These are phyloP conservation scores for Vitellaria paradoxa DNA, from an alignment of 179 eudicot species.

Conservation along the genomic window DNA sequence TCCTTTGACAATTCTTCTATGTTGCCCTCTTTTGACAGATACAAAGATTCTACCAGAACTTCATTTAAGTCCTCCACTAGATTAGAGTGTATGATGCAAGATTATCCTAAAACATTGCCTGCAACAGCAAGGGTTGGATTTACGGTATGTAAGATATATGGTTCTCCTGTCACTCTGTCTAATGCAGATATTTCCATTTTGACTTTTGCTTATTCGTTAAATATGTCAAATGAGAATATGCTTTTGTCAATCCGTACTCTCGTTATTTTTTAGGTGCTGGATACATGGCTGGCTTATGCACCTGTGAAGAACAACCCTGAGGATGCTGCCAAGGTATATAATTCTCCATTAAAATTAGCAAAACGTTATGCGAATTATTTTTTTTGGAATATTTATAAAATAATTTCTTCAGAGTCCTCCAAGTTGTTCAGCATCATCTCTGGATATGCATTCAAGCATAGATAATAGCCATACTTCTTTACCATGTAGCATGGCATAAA, in stretches of 20 bases:
- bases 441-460: neutral
- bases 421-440: neutral
- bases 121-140: conserved; percentile 97
- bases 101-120: conserved; percentile 94
- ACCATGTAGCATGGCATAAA: neutral
- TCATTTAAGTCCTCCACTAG: conserved; percentile 96
- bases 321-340: conserved; percentile 92
- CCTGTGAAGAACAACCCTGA: conserved; percentile 99
- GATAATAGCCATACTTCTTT: neutral
- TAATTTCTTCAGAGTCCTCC: neutral
- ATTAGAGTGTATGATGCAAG: conserved; percentile 99
- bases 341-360: neutral
- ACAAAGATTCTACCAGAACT: conserved; percentile 84
- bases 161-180: neutral
- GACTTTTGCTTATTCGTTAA: conserved; percentile 35
- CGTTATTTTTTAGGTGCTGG: conserved; percentile 61
- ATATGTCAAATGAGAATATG: conserved; percentile 48
- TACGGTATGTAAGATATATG: conserved; percentile 54
- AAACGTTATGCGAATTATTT: neutral
- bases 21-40: conserved; percentile 37
- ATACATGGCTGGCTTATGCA: conserved; percentile 97
- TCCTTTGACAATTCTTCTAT: neutral
- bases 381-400: neutral
- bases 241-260: conserved; percentile 67
- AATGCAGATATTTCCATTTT: conserved; percentile 31